Conservation (phyloP, 2,329 filamentous ascomycete genomes). For the Daldinia sp. region DNA sequence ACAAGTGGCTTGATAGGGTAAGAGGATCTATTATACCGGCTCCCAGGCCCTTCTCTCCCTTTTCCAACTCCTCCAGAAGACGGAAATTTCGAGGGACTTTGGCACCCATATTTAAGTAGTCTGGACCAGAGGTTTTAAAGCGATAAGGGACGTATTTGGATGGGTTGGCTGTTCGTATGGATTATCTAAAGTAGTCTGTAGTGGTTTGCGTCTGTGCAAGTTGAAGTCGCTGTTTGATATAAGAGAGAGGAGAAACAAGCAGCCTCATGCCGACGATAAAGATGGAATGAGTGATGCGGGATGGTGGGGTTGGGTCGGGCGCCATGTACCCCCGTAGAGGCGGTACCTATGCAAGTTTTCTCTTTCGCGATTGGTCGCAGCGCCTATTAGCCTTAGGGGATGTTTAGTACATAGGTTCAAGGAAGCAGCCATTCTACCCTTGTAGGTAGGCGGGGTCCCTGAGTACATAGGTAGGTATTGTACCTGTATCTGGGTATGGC, state of each 20-base stretch:
- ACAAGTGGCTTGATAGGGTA: constrained; percentile 4
- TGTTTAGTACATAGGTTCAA: too few relatives aligned
- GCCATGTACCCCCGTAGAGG: too few relatives aligned
- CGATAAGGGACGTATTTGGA: not conserved
- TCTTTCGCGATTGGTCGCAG: too few relatives aligned
- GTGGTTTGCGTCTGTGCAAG: not conserved
- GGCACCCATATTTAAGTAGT: constrained; percentile 51
- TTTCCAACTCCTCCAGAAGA: constrained; percentile 96
- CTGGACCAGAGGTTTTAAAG: not conserved
- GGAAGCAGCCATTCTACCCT: too few relatives aligned
- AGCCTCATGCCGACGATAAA: not conserved
- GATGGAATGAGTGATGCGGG: constrained; percentile 29
- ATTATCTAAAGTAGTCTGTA: not conserved
- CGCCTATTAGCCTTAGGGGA: too few relatives aligned
- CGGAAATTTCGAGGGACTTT: constrained; percentile 96
- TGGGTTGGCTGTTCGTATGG: too few relatives aligned
- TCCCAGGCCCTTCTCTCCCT: constrained; percentile 96
- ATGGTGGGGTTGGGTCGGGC: constrained; percentile 40
- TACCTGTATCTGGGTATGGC: not conserved
- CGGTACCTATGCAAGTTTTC: not conserved
- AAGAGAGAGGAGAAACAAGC: not conserved
- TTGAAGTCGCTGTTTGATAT: not conserved
- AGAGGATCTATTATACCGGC: constrained; percentile 67
- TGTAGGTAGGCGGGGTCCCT: too few relatives aligned
- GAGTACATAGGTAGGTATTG: too few relatives aligned